Evolutionary conservation across 2,329 filamentous ascomycete species (phyloP).

Genomic region (Drechslera avenae): DNA sequence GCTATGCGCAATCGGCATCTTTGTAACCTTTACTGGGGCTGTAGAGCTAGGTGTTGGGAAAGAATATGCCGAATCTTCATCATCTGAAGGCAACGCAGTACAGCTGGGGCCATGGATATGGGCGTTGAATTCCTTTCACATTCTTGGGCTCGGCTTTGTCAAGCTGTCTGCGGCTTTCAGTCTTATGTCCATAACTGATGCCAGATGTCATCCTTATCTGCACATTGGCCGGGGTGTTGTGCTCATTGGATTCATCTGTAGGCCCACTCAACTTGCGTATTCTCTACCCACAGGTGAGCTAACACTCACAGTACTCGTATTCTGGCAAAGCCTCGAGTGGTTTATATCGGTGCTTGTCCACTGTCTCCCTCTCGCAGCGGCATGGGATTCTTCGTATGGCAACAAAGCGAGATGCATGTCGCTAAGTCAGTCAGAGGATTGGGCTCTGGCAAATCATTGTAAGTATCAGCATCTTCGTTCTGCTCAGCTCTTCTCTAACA

Average conservation of each 20-base stretch:
- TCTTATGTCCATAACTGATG: conserved; percentile 50
- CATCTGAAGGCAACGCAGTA: neutral
- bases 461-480: conserved; percentile 1
- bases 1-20: conserved; percentile 7
- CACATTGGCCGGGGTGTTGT: conserved; percentile 3
- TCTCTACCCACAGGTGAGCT: neutral
- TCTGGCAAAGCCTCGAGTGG: conserved; percentile 51
- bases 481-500: neutral
- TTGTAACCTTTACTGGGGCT: conserved; percentile 14
- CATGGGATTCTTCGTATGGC: conserved; percentile 46
- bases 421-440: conserved; percentile 51
- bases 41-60: conserved; percentile 49
- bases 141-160: conserved; percentile 52
- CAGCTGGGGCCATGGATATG: conserved; percentile 11
- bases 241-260: conserved; percentile 51
- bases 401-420: conserved; percentile 17
- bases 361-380: conserved; percentile 52
- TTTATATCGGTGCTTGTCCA: conserved; percentile 53
- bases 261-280: neutral
- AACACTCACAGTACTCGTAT: conserved; percentile 13
- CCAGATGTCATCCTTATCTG: conserved; percentile 44
- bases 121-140: conserved; percentile 40
- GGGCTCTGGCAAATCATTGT: conserved; percentile 54
- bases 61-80: conserved; percentile 33
- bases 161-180: conserved; percentile 56